Evolutionary conservation across 148 eudicot species (phyloP).

Genomic region (Beta vulgaris): DNA sequence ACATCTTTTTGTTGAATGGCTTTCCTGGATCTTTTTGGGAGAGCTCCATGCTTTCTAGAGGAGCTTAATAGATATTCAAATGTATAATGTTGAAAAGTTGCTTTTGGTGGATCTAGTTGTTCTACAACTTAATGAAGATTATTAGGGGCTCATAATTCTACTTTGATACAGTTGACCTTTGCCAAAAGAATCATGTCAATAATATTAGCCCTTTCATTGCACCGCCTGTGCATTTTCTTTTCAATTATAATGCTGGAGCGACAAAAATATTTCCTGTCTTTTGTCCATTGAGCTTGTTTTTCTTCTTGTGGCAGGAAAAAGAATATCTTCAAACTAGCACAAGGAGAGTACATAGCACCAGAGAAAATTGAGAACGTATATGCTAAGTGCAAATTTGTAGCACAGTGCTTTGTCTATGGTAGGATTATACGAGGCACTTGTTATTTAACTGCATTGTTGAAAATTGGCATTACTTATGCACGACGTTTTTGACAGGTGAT

Average conservation of each 20-base stretch:
- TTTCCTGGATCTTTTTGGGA: neutral
- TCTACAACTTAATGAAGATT: neutral
- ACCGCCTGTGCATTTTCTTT: neutral
- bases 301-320: slow-evolving; percentile 60
- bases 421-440: slow-evolving; percentile 18
- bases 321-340: slow-evolving; percentile 92
- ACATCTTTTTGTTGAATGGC: neutral
- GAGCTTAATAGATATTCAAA: neutral
- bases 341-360: slow-evolving; percentile 91
- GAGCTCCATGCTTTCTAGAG: neutral
- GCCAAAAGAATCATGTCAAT: neutral
- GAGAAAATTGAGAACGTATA: slow-evolving; percentile 93
- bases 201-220: neutral
- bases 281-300: neutral
- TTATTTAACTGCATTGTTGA: neutral
- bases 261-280: neutral
- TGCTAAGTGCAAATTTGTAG: slow-evolving; percentile 76
- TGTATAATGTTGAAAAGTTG: neutral
- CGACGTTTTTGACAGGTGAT: slow-evolving; percentile 56
- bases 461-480: neutral
- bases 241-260: neutral
- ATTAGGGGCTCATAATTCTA: neutral
- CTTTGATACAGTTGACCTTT: neutral
- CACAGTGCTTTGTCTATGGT: slow-evolving; percentile 87
- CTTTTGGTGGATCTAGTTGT: neutral